A percentile compares a stretch with the other conserved stretches of the same genome.
phyloP scores from a whole-genome alignment of 2,329 filamentous ascomycete genomes.

The Dactylellina sp. region DNA sequence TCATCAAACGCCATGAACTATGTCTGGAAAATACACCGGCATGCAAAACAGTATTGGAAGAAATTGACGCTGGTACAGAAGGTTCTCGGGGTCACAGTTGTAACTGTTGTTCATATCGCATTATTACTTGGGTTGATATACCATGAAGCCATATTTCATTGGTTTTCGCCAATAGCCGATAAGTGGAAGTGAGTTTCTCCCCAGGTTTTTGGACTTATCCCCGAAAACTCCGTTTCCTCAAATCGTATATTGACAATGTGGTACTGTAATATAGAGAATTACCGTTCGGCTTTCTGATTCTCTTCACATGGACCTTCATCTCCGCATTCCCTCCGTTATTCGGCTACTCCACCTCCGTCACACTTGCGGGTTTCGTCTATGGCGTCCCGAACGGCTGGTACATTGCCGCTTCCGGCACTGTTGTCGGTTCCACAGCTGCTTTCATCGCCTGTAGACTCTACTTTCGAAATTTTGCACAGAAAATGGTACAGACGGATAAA shows the following conservation, averaged over 20 bases:
- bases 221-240: neutral
- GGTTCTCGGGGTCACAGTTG: conserved; percentile 53
- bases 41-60: conserved; percentile 57
- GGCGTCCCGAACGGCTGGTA: conserved; percentile 82
- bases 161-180: conserved; percentile 58
- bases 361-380: conserved; percentile 77
- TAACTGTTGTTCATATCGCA: conserved; percentile 41
- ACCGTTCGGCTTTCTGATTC: conserved; percentile 76
- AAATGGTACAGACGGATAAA: conserved; percentile 82
- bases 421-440: conserved; percentile 79
- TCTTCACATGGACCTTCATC: conserved; percentile 79
- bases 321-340: conserved; percentile 89
- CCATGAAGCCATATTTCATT: conserved; percentile 60
- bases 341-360: conserved; percentile 83
- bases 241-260: neutral
- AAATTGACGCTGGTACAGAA: conserved; percentile 58
- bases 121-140: conserved; percentile 59
- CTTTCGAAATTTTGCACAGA: conserved; percentile 80
- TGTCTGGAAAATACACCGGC: conserved; percentile 56
- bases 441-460: conserved; percentile 85
- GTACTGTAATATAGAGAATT: conserved; percentile 65
- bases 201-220: too few species aligned
- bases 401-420: conserved; percentile 80
- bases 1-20: conserved; percentile 39
- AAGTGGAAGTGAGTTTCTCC: conserved; percentile 56